phyloP scores from a whole-genome alignment of 352 stramenopile species.

The Pythium guiyangense region DNA sequence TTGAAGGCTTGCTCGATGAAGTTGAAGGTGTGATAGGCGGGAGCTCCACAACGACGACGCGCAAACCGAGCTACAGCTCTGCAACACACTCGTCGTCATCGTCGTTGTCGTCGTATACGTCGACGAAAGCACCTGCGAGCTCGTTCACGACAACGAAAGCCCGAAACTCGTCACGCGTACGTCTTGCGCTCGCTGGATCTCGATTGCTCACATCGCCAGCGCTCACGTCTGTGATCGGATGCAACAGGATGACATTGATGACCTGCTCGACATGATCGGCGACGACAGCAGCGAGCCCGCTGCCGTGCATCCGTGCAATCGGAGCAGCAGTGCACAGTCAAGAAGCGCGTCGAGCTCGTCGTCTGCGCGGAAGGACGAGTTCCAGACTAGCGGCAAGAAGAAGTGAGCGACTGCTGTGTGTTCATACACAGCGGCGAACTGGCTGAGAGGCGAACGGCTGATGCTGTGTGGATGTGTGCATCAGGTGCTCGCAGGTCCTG shows the following conservation, averaged over 20 bases:
- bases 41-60: not conserved
- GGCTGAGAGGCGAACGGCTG: not conserved
- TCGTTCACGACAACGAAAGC: conserved; percentile 1
- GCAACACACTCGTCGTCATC: not conserved
- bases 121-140: not conserved
- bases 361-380: conserved; percentile 21
- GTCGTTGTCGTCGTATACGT: not conserved
- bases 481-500: conserved; percentile 50
- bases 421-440: not conserved
- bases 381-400: conserved; percentile 44
- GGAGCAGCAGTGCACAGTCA: not conserved
- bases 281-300: conserved; percentile 35
- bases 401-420: conserved; percentile 27
- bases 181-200: not conserved
- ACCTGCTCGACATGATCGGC: conserved; percentile 63
- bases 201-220: not conserved
- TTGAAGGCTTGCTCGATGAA: conserved; percentile 69
- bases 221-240: not conserved
- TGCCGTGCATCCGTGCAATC: conserved; percentile 23
- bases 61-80: conserved; percentile 11
- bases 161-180: conserved; percentile 7
- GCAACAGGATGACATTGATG: conserved; percentile 57
- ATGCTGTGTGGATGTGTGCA: not conserved
- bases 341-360: conserved; percentile 7
- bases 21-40: conserved; percentile 62